Base-by-base conservation (phyloP, 2,329 filamentous ascomycete species). In the Triangularia verruculosa region DNA sequence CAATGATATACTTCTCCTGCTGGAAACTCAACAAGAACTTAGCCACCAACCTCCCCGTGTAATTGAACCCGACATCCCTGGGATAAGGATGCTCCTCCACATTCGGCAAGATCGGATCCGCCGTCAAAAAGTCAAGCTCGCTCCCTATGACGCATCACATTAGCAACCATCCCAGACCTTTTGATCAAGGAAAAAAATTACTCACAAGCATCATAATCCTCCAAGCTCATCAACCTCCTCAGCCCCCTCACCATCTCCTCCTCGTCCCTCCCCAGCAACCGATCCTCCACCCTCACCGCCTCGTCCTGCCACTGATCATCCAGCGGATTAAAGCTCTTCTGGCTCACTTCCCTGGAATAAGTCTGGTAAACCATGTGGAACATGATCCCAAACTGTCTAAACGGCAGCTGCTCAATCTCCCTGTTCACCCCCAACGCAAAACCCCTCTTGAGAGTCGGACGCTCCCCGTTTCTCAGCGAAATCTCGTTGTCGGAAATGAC, bases 361-460 rank as follows among this genome's bases (percentile, higher is more conserved):
- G 84, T 86, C 75, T 85, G 83, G 69, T 85, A 86, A 62, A 85
- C 78, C 70, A 85, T 79, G 72, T 86, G 84, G 71, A 86, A 86
- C 73, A 85, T 83, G 66, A 83, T 84, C 3, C 82, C 82, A 69
- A 86, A 85, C 73, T 86, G 83, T 73, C 80, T 83, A 70, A 86
- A 86, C 0, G 84, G 84, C 76, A 86, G 76, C 67, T 84, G 84
- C 70, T 86, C 84, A 55, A 86, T 77, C 70, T 83, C 80, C 28
- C 73, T 73, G 73, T 80, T 83, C 28, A 81, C 73, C 6, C 75
- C 73, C 53, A 83, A 74, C n/a, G 81, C 82, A 30, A 78, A 76
- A 6, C 73, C 73, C 47, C 80, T 78, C 61, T 75, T 73, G 70
- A 76, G 79, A 69, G 71, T 71, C 6, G 77, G 74, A 25, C 72